Base-by-base conservation (phyloP, 1,284 basidiomycete species). In the Phellopilus nigrolimitatus region DNA sequence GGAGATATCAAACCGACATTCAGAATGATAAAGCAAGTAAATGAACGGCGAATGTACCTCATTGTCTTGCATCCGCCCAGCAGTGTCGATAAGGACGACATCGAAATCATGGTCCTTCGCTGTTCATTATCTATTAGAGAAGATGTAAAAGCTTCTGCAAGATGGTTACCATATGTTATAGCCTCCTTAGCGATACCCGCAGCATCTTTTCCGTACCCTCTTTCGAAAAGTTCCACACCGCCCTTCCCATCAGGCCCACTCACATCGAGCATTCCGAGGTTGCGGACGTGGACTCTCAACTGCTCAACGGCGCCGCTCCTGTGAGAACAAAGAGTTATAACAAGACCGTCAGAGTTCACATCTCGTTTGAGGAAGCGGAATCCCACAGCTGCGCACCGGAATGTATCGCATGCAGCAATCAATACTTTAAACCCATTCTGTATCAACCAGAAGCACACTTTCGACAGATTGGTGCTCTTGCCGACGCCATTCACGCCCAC, bases 401-500 rank as follows among this genome's bases (percentile, higher is more conserved):
- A 99, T 3, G 97, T 99, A 67, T 99, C 97, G 64, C 97, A 99
- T 9, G 97, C 97, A 22, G 97, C 97, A 60, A 99, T 98, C 57
- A 99, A 76, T 17, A 99, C 95, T 25, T 88, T 78, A 37, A 95
- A 69, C 7, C 88, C 86, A 64, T 99, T 99, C 70, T 99, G 95
- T 42, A 99, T 84, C 17, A 99, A 76, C 97, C 97, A 99, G 72
- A 99, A 99, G 69, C 93, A 95, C 44, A 99, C 95, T 71, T 99
- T 99, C 47, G 90, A 92, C 24, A 99, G 71, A 66, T 98, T 99
- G 3, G 97, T 99, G 60, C 93, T 97, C 73, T 99, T 99, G 47
- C 97, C 97, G 17, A 99, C 97, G 19, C 97, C 97, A 64, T 99
- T 99, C 46, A 99, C 97, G n/a, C 97, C 97, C 38, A 99, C 95